Evolutionary conservation across 805 yeast genomes (phyloP).

Genomic region (Zygotorulaspora chibaensis): DNA sequence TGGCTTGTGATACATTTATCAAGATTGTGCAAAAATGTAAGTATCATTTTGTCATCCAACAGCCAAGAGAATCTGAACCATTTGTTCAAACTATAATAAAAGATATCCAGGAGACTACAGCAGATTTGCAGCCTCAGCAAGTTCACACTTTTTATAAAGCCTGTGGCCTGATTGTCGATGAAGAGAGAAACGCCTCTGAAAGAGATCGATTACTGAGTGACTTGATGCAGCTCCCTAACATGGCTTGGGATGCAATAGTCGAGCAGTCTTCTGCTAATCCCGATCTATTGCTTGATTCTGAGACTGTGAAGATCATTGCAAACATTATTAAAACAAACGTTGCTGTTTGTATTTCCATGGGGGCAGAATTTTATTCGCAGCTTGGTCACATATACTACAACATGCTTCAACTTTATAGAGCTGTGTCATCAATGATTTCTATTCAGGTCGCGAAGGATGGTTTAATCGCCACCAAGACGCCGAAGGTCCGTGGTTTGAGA

Average conservation of each 20-base stretch:
- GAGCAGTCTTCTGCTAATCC: constrained; percentile 83
- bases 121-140: constrained; percentile 93
- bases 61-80: constrained; percentile 81
- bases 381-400: constrained; percentile 81
- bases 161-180: constrained; percentile 88
- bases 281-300: constrained; percentile 66
- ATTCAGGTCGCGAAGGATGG: constrained; percentile 77
- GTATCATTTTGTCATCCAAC: constrained; percentile 87
- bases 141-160: constrained; percentile 98
- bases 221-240: constrained; percentile 86
- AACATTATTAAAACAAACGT: constrained; percentile 94
- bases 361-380: constrained; percentile 86
- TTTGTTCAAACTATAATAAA: constrained; percentile 86
- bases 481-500: constrained; percentile 90
- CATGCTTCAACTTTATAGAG: constrained; percentile 83
- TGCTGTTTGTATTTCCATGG: constrained; percentile 90
- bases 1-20: constrained; percentile 99
- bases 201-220: constrained; percentile 71
- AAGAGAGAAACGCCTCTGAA: constrained; percentile 66
- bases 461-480: constrained; percentile 86
- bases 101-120: constrained; percentile 78
- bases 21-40: constrained; percentile 94
- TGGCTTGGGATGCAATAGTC: constrained; percentile 90
- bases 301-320: constrained; percentile 87
- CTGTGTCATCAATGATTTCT: constrained; percentile 83